Conservation (phyloP, 2,329 filamentous ascomycete genomes). For the Fusarium sp. region DNA sequence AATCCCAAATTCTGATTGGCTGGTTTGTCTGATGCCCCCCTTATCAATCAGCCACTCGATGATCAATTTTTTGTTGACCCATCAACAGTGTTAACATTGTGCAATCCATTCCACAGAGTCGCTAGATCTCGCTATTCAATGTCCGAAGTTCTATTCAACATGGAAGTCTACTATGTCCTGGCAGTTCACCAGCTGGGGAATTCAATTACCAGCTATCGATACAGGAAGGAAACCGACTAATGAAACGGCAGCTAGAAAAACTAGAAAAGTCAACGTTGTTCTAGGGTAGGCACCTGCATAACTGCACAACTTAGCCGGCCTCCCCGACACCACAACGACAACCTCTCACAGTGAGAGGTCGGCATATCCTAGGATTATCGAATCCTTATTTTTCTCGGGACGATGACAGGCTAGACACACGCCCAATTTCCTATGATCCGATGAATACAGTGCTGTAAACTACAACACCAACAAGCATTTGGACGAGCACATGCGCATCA, state of each 20-base stretch:
- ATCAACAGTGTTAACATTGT: constrained; percentile 18
- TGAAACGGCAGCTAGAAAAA: constrained; percentile 1
- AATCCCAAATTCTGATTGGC: constrained; percentile 17
- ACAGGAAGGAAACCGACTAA: background rate
- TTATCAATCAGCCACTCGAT: constrained; percentile 42
- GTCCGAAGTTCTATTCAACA: background rate
- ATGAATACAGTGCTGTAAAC: background rate
- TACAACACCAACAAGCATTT: background rate
- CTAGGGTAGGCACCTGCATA: constrained; percentile 22
- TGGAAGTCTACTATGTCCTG: background rate
- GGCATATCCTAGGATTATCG: background rate
- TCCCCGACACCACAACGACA: constrained; percentile 11
- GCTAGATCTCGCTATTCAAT: constrained; percentile 1
- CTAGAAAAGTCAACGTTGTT: constrained; percentile 6
- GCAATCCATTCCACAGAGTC: constrained; percentile 7
- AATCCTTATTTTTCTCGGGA: background rate
- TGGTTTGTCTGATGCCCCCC: background rate
- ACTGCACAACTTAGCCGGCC: constrained; percentile 7
- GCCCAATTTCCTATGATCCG: background rate
- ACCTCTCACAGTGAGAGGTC: constrained; percentile 25
- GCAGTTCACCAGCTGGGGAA: background rate
- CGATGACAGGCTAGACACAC: constrained; percentile 18
- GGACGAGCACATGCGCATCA: constrained; percentile 22
- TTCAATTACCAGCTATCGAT: background rate
- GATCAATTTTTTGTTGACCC: constrained; percentile 24